Base-by-base conservation (phyloP, 2,329 filamentous ascomycete species). In the Camillea tinctor region DNA sequence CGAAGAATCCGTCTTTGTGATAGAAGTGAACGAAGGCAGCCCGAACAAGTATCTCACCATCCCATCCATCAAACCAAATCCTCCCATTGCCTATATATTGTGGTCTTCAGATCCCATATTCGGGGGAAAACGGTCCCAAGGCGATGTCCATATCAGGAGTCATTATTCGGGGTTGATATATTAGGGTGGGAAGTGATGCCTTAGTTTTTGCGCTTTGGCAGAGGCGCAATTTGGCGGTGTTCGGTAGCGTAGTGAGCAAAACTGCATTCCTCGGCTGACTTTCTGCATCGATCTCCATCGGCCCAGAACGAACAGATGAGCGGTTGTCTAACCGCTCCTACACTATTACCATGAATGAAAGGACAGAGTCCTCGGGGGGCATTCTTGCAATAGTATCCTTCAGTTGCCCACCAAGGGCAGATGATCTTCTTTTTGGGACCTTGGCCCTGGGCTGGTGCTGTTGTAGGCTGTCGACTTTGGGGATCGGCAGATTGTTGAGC, bases 221-320 rank as follows among this genome's bases (percentile, higher is more conserved):
- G 20, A 21, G 60, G 61, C 4, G 63, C 63, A n/a, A 59, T 9
- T 2, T 58, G 8, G 0, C 58, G 22, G 22, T 65, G 64, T 8
- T 40, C 36, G 1, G 64, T 58, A 0, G 1, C 26, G 36, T 64
- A 62, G 48, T 69, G 68, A 1, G 66, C 68, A 48, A 66, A 69
- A 2, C 58, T 56, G 23, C 68, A 69, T 1, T 52, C 44, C 0
- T 50, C 21, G 1, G 52, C 58, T 2, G 15, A 48, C 60, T 69
- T 70, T n/a, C 9, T 64, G 44, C 68, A 68, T 2, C 62, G 40
- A 4, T 56, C 49, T 2, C 61, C 65, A 17, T 67, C 59, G 1
- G 66, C 62, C 64, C 64, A 70, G 58, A 69, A 69, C 11, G 60
- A 58, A 57, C 68, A 70, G 21, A 70, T 70, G 0, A 69, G 59